Percentiles rank a stretch among this genome's conserved stretches.
Evolutionary conservation across 495 filamentous ascomycete species (phyloP).

Genomic region (Annulohypoxylon moriforme): DNA sequence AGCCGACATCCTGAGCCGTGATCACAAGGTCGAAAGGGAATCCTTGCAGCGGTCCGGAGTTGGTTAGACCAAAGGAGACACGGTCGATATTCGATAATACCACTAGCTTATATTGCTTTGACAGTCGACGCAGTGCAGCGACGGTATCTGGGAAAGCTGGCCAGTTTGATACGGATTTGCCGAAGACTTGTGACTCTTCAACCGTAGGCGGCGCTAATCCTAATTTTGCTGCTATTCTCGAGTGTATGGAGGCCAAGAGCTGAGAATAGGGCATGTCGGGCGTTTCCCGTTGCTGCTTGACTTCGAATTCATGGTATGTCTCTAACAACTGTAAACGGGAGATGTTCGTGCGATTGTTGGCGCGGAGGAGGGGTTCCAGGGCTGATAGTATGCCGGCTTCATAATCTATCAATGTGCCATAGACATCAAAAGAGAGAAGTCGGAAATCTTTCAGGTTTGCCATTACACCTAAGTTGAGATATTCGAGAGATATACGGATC

Average conservation of each 20-base stretch:
- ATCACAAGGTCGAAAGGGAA: conserved; percentile 68
- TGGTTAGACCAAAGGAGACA: conserved; percentile 65
- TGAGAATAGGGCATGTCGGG: conserved; percentile 63
- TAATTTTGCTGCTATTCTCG: conserved; percentile 35
- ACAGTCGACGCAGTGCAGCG: conserved; percentile 61
- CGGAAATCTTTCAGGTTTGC: conserved; percentile 49
- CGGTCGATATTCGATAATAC: conserved; percentile 73
- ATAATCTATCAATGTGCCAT: conserved; percentile 77
- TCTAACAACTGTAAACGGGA: conserved; percentile 15
- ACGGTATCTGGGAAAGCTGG: conserved; percentile 70
- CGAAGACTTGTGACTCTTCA: conserved; percentile 54
- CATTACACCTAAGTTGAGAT: background rate
- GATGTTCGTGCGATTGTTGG: conserved; percentile 18
- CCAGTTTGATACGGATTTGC: conserved; percentile 64
- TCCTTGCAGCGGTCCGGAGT: conserved; percentile 61
- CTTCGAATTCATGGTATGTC: conserved; percentile 32
- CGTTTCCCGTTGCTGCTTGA: conserved; percentile 56
- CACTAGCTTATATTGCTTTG: conserved; percentile 68
- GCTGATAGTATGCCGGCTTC: conserved; percentile 49
- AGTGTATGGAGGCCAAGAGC: conserved; percentile 58
- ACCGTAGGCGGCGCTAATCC: conserved; percentile 46
- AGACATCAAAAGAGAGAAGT: conserved; percentile 63
- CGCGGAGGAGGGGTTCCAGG: conserved; percentile 19
- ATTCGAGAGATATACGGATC: background rate
- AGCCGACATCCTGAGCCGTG: conserved; percentile 74